Conservation (phyloP, 2,329 filamentous ascomycete species). For the Coniella vitis region DNA sequence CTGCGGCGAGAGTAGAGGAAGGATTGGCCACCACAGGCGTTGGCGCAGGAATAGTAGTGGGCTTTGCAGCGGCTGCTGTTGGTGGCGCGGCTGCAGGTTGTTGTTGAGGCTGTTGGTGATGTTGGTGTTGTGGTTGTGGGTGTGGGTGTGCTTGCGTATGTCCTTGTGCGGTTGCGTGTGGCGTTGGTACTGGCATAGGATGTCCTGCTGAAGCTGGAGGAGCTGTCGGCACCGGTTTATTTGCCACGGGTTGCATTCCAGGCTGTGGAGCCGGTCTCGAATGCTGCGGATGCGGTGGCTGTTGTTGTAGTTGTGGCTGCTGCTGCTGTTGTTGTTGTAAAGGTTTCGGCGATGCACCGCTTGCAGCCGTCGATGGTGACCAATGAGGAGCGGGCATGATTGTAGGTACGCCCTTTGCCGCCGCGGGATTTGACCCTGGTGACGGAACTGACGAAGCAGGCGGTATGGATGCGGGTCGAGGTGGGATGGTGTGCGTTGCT, state of each 20-base stretch:
- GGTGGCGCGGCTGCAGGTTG: conserved; percentile 7
- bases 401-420: neutral
- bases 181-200: neutral
- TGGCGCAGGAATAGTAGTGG: conserved; percentile 9
- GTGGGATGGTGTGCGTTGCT: neutral
- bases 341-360: neutral
- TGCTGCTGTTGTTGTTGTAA: conserved; percentile 1
- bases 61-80: conserved; percentile 8
- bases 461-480: conserved; percentile 1
- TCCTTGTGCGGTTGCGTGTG: conserved; percentile 7
- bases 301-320: neutral
- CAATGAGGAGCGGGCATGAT: conserved; percentile 2
- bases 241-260: too few relatives aligned
- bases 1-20: conserved; percentile 4
- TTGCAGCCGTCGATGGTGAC: neutral
- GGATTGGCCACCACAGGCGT: conserved; percentile 7
- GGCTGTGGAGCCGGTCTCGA: conserved; percentile 3
- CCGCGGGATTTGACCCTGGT: neutral
- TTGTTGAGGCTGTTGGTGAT: conserved; percentile 2
- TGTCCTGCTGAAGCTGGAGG: too few relatives aligned
- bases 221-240: too few relatives aligned
- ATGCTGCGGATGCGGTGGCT: conserved; percentile 7
- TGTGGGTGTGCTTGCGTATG: conserved; percentile 1
- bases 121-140: too few relatives aligned
- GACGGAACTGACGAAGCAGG: neutral